Evolutionary conservation across 257 asterid species (phyloP).

Genomic region (Knoxia roxburghii): DNA sequence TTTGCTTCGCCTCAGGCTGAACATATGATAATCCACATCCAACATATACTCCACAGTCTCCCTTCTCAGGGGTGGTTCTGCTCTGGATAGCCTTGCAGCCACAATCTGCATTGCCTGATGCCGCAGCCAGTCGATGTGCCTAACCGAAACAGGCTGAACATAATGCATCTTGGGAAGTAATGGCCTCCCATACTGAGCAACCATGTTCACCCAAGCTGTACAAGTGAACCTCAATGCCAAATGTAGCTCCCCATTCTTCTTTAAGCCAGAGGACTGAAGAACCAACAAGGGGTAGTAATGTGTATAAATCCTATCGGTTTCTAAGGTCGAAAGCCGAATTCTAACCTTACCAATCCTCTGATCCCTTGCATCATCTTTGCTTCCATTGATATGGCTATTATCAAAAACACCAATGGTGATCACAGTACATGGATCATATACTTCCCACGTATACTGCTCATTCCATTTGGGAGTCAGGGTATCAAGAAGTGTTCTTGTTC

Average conservation of each 20-base stretch:
- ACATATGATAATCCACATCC: constrained; percentile 74
- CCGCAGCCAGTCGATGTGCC: constrained; percentile 78
- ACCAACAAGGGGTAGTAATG: constrained; percentile 76
- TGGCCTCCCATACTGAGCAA: constrained; percentile 77
- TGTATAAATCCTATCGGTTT: constrained; percentile 68
- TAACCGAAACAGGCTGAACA: constrained; percentile 66
- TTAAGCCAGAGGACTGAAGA: constrained; percentile 65
- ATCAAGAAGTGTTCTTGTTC: constrained; percentile 80
- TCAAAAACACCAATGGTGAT: constrained; percentile 85
- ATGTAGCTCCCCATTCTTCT: constrained; percentile 85
- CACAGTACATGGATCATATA: constrained; percentile 76
- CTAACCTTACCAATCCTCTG: constrained; percentile 88
- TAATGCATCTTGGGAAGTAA: constrained; percentile 93
- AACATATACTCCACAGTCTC: constrained; percentile 82
- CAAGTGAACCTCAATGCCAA: constrained; percentile 84
- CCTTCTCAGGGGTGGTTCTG: constrained; percentile 82
- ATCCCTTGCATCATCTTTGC: constrained; percentile 51
- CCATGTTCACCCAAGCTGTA: constrained; percentile 79
- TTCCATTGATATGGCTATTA: constrained; percentile 64
- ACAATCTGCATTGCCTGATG: constrained; percentile 75
- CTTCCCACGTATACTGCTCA: constrained; percentile 99
- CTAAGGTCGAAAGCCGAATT: constrained; percentile 78
- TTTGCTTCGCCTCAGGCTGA: constrained; percentile 82
- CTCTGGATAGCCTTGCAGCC: constrained; percentile 47
- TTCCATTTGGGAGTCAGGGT: constrained; percentile 76